Conservation (phyloP, 176 grass and related monocot species). For the Canna indica region DNA sequence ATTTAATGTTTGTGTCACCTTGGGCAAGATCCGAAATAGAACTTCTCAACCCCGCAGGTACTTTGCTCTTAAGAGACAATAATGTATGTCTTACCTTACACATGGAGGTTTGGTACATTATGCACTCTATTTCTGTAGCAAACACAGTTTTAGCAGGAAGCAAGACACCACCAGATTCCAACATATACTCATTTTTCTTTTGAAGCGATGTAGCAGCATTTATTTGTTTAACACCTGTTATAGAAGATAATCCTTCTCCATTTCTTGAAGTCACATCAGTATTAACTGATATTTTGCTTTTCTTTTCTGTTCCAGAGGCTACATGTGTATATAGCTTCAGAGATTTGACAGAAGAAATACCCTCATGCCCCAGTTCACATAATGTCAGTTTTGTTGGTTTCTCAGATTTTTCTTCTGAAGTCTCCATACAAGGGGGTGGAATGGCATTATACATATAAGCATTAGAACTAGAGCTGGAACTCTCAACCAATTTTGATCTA, state of each 20-base stretch:
- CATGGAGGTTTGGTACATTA: constrained; percentile 86
- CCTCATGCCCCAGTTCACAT: constrained; percentile 13
- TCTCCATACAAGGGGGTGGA: constrained; percentile 35
- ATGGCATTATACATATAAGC: constrained; percentile 65
- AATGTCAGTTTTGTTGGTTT: constrained; percentile 31
- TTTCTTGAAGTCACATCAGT: constrained; percentile 37
- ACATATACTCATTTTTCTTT: constrained; percentile 61
- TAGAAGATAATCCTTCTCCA: constrained; percentile 33
- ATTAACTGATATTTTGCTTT: constrained; percentile 34
- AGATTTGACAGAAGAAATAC: constrained; percentile 29
- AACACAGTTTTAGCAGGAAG: constrained; percentile 72
- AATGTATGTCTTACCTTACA: constrained; percentile 79
- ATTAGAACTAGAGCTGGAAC: constrained; percentile 61
- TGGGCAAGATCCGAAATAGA: constrained; percentile 30
- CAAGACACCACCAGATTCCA: constrained; percentile 51
- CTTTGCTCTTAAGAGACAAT: constrained; percentile 63
- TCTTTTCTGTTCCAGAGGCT: constrained; percentile 46
- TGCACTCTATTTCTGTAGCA: constrained; percentile 84
- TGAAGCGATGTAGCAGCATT: constrained; percentile 35
- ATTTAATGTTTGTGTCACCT: constrained; percentile 35
- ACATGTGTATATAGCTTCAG: constrained; percentile 73
- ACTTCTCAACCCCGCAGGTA: constrained; percentile 35
- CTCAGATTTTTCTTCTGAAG: constrained; percentile 55
- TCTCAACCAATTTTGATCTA: constrained; percentile 58
- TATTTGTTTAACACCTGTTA: constrained; percentile 46